Conservation (phyloP, 768 basidiomycete genomes). For the Russula compacta region DNA sequence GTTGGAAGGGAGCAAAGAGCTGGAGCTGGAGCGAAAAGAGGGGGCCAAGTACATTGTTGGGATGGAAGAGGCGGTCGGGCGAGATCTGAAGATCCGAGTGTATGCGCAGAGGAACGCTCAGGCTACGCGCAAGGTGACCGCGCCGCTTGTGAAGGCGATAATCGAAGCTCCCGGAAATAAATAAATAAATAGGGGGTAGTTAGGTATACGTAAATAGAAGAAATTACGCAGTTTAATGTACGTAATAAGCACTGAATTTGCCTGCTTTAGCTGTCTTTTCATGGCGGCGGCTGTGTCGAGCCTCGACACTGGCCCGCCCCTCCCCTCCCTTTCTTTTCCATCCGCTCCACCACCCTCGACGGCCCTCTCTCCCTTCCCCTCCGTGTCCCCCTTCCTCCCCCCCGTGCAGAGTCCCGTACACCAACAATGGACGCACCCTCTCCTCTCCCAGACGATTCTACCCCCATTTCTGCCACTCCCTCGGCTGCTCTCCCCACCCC, state of each 20-base stretch:
- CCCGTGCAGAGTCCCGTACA: not conserved
- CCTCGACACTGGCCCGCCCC: not conserved
- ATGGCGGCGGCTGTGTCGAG: not conserved
- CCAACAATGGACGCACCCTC: conserved; percentile 7
- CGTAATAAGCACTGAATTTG: conserved; percentile 1
- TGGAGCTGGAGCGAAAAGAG: conserved; percentile 40
- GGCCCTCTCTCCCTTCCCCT: not conserved
- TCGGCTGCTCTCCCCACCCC: not conserved
- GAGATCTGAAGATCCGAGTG: not conserved
- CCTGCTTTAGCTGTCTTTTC: not conserved
- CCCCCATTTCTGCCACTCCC: not conserved
- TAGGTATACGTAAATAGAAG: not conserved
- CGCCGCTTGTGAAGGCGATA: conserved; percentile 8
- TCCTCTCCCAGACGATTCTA: not conserved
- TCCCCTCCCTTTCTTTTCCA: not conserved
- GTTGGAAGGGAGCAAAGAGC: conserved; percentile 44
- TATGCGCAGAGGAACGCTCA: conserved; percentile 15
- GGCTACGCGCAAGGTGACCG: conserved; percentile 16
- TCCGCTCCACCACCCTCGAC: not conserved
- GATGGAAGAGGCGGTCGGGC: conserved; percentile 26
- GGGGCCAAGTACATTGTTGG: conserved; percentile 22
- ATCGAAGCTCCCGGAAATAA: not conserved
- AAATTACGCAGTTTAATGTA: not conserved
- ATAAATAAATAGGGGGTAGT: not conserved
- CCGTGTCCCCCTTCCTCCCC: not conserved